Conservation (phyloP, 2,329 filamentous ascomycete genomes). For the Cucurbitaria berberidis region DNA sequence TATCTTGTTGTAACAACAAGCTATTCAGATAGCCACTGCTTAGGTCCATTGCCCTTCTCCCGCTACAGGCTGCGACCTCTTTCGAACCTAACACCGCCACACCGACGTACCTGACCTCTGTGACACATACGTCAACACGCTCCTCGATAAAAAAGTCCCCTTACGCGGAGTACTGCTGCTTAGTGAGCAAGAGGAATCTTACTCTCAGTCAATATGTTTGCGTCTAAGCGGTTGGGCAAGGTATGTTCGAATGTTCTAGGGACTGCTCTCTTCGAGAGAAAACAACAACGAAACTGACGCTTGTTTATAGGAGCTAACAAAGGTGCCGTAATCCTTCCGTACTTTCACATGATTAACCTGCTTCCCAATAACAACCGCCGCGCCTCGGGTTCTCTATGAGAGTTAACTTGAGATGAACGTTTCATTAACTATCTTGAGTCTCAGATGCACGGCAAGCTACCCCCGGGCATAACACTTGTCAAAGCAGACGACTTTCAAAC, state of each 20-base stretch:
- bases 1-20: not conserved
- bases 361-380: not conserved
- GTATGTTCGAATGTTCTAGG: constrained; percentile 37
- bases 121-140: not conserved
- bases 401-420: not conserved
- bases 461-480: constrained; percentile 77
- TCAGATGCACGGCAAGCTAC: constrained; percentile 65
- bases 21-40: constrained; percentile 4
- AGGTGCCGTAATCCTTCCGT: constrained; percentile 19
- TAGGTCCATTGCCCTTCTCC: constrained; percentile 14
- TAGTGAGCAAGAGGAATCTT: not conserved
- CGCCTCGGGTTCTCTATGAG: not conserved
- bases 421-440: constrained; percentile 2
- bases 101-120: not conserved
- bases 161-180: not conserved
- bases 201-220: constrained; percentile 52
- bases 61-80: constrained; percentile 1
- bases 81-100: not conserved
- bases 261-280: not conserved
- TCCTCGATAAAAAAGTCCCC: not conserved
- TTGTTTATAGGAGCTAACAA: constrained; percentile 20
- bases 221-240: constrained; percentile 57
- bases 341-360: constrained; percentile 41
- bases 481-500: constrained; percentile 82
- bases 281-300: constrained; percentile 3